Conservation (phyloP, 2,329 filamentous ascomycete species). For the Neofusicoccum sp. region DNA sequence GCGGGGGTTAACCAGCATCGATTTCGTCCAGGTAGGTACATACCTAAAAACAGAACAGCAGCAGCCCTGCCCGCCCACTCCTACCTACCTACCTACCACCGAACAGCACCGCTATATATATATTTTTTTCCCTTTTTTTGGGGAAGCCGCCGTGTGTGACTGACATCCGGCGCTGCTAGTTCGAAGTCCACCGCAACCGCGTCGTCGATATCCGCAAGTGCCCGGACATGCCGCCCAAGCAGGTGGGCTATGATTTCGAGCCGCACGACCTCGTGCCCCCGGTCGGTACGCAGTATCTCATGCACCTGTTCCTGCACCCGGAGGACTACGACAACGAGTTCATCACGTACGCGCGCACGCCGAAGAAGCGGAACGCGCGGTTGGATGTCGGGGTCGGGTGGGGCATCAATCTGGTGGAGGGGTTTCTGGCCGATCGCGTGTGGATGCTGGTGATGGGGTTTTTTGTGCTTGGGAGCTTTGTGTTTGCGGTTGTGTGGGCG, state of each 20-base stretch:
- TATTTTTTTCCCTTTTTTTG: too few relatives aligned
- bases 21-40: slow-evolving; percentile 34
- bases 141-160: too few relatives aligned
- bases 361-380: slow-evolving; percentile 31
- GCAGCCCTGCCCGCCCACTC: not conserved
- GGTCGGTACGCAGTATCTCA: slow-evolving; percentile 37
- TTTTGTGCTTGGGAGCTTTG: slow-evolving; percentile 32
- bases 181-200: slow-evolving; percentile 41
- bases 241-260: slow-evolving; percentile 35
- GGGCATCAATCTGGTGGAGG: slow-evolving; percentile 41
- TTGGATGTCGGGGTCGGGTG: slow-evolving; percentile 38
- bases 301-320: slow-evolving; percentile 41
- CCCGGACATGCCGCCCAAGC: slow-evolving; percentile 36
- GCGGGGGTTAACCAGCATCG: slow-evolving; percentile 36
- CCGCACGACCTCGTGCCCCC: slow-evolving; percentile 39
- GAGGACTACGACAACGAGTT: slow-evolving; percentile 39
- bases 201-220: slow-evolving; percentile 39
- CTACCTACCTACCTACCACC: too few relatives aligned
- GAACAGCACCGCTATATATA: too few relatives aligned
- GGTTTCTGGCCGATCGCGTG: slow-evolving; percentile 36
- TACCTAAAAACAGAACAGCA: not conserved
- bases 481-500: slow-evolving; percentile 38
- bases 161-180: slow-evolving; percentile 17
- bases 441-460: slow-evolving; percentile 31
- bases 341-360: slow-evolving; percentile 37